A percentile compares a stretch with the other conserved stretches of the same genome.
phyloP scores from a whole-genome alignment of 2,329 filamentous ascomycete genomes.

The Colletotrichum sp. region DNA sequence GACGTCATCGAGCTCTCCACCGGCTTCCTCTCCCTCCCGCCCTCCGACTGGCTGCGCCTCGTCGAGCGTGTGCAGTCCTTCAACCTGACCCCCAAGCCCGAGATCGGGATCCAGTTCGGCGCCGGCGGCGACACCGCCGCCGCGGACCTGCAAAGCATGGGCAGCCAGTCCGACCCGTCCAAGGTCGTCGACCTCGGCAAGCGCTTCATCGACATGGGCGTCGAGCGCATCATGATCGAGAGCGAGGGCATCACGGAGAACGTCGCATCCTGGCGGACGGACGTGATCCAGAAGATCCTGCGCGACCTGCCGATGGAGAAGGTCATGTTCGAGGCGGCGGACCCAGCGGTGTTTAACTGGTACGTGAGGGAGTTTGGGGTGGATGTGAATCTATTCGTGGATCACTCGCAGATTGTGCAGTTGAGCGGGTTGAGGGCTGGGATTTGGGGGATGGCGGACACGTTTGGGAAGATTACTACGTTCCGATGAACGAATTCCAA shows the following conservation, averaged over 20 bases:
- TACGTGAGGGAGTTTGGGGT: constrained; percentile 61
- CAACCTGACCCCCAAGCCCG: constrained; percentile 57
- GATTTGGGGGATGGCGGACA: constrained; percentile 47
- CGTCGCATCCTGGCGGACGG: constrained; percentile 49
- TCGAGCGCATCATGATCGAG: constrained; percentile 63
- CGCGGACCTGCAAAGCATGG: constrained; percentile 49
- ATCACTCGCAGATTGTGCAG: constrained; percentile 64
- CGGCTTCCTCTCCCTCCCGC: constrained; percentile 59
- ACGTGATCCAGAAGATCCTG: constrained; percentile 58
- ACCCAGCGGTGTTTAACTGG: constrained; percentile 61
- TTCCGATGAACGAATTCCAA: not conserved
- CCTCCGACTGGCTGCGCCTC: constrained; percentile 57
- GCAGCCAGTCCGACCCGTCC: constrained; percentile 49
- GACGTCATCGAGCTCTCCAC: constrained; percentile 59
- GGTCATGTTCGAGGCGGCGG: constrained; percentile 64
- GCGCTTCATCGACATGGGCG: constrained; percentile 54
- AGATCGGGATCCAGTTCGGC: constrained; percentile 62
- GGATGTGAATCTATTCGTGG: constrained; percentile 62
- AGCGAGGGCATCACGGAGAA: constrained; percentile 66
- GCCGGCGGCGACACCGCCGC: constrained; percentile 58
- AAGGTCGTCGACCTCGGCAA: constrained; percentile 54
- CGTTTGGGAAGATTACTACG: constrained; percentile 48
- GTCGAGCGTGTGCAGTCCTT: constrained; percentile 49
- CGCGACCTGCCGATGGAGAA: constrained; percentile 54
- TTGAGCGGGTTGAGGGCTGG: constrained; percentile 54